Evolutionary conservation across 805 yeast genomes (phyloP).

Genomic region (Metschnikowia shivogae): DNA sequence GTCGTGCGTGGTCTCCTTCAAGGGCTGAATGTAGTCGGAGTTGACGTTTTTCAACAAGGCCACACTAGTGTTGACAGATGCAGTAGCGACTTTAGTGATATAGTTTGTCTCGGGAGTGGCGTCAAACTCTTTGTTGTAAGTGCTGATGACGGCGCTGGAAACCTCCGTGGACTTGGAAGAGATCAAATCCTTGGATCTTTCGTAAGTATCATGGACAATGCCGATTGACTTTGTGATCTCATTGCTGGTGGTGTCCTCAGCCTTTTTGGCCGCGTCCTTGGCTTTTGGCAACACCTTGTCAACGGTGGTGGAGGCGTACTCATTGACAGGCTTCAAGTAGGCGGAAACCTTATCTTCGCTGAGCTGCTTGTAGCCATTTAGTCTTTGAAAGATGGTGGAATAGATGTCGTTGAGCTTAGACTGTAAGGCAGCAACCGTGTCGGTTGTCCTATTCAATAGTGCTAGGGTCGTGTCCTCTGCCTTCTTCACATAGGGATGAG

Average conservation of each 20-base stretch:
- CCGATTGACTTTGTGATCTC: slow-evolving; percentile 21
- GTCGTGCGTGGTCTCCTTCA: slow-evolving; percentile 36
- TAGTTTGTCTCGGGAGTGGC: slow-evolving; percentile 23
- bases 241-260: slow-evolving; percentile 15
- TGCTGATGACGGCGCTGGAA: slow-evolving; percentile 27
- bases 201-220: slow-evolving; percentile 20
- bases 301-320: slow-evolving; percentile 23
- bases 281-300: slow-evolving; percentile 27
- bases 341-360: slow-evolving; percentile 15
- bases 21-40: slow-evolving; percentile 36
- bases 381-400: slow-evolving; percentile 6
- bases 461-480: slow-evolving; percentile 6
- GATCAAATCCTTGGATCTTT: slow-evolving; percentile 23
- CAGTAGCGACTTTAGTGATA: slow-evolving; percentile 31
- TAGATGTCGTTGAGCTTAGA: slow-evolving; percentile 8
- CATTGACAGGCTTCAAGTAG: slow-evolving; percentile 25
- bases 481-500: slow-evolving; percentile 11
- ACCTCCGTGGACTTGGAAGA: slow-evolving; percentile 26
- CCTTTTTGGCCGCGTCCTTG: slow-evolving; percentile 12
- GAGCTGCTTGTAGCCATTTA: slow-evolving; percentile 10
- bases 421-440: slow-evolving; percentile 6
- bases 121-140: slow-evolving; percentile 34
- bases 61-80: slow-evolving; percentile 33
- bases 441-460: slow-evolving; percentile 9
- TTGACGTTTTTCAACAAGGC: slow-evolving; percentile 31